These are phyloP conservation scores for Plectosphaerella sp. DNA, from an alignment of 2,329 filamentous ascomycete genomes.

Conservation along the genomic window DNA sequence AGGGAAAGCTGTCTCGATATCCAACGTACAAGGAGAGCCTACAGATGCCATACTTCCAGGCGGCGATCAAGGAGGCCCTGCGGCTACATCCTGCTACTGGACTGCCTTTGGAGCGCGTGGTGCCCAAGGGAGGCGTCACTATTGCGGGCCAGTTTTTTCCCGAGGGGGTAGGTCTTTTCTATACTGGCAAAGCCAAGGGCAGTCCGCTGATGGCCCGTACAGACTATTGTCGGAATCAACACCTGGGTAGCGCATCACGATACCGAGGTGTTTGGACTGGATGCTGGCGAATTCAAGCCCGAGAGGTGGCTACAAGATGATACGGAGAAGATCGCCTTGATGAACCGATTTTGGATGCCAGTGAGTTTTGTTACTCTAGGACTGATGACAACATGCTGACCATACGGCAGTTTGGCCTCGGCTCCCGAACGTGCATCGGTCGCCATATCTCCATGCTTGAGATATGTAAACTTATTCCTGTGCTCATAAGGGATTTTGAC, in stretches of 20 bases:
- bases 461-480: conserved; percentile 35
- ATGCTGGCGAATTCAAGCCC: conserved; percentile 29
- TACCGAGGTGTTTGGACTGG: conserved; percentile 22
- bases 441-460: conserved; percentile 38
- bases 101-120: conserved; percentile 43
- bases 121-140: conserved; percentile 36
- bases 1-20: conserved; percentile 10
- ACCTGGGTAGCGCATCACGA: conserved; percentile 29
- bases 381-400: conserved; percentile 1
- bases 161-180: conserved; percentile 15
- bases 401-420: conserved; percentile 30
- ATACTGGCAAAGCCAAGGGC: too few species aligned
- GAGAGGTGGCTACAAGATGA: conserved; percentile 34
- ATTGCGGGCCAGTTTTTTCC: conserved; percentile 29
- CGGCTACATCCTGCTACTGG: conserved; percentile 45
- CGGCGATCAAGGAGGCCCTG: conserved; percentile 48
- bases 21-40: conserved; percentile 30
- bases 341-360: conserved; percentile 22
- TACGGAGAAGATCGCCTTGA: conserved; percentile 16
- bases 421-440: conserved; percentile 37
- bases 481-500: conserved; percentile 27
- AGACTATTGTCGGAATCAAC: conserved; percentile 28
- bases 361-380: conserved; percentile 10
- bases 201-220: not conserved
- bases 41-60: conserved; percentile 45